Evolutionary conservation across 164 flowering plant genomes (phyloP).

Genomic region (Piper betle): DNA sequence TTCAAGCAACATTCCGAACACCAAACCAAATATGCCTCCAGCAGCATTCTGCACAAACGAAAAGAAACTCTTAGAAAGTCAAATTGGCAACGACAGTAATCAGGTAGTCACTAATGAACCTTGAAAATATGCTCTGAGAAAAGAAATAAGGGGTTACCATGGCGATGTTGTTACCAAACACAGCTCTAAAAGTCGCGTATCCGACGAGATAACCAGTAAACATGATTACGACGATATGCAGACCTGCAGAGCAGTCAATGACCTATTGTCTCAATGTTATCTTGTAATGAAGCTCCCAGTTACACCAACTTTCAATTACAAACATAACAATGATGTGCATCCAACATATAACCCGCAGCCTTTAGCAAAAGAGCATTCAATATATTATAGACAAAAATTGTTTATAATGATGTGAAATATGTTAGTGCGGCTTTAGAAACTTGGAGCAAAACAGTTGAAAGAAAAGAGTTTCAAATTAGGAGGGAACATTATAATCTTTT

Average conservation of each 20-base stretch:
- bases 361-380: too few species aligned
- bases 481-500: too few species aligned
- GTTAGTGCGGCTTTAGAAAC: too few species aligned
- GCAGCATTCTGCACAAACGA: slow-evolving; percentile 55
- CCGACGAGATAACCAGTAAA: slow-evolving; percentile 85
- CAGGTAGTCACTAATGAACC: not conserved
- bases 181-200: slow-evolving; percentile 75
- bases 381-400: too few species aligned
- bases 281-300: not conserved
- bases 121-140: not conserved
- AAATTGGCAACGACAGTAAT: not conserved
- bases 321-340: too few species aligned
- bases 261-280: not conserved
- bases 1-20: slow-evolving; percentile 70
- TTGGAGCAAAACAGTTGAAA: too few species aligned
- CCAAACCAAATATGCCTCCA: slow-evolving; percentile 85
- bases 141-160: slow-evolving; percentile 39
- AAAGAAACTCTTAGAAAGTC: too few species aligned
- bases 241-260: slow-evolving; percentile 31
- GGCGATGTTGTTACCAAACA: slow-evolving; percentile 52
- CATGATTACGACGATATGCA: slow-evolving; percentile 78
- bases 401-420: too few species aligned
- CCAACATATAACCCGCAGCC: too few species aligned
- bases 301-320: too few species aligned
- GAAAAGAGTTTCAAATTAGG: too few species aligned